These are phyloP conservation scores for Ogataea nakhonphanomensis DNA, from an alignment of 805 yeast genomes.

Conservation along the genomic window DNA sequence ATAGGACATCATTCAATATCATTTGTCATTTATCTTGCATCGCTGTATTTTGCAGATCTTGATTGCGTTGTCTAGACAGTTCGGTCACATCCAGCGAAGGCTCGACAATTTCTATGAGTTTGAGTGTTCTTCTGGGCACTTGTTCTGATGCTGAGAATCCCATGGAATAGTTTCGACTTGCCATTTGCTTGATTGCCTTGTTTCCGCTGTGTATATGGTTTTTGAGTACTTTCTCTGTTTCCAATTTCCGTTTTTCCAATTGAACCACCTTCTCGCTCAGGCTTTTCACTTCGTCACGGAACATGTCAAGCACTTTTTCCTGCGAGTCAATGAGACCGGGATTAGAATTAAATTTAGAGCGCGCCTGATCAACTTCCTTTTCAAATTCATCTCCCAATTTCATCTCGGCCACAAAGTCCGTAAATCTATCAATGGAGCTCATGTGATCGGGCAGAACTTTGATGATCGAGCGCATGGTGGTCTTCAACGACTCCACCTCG, in stretches of 20 bases:
- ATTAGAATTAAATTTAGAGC: neutral
- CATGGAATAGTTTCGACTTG: neutral
- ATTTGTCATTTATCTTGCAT: neutral
- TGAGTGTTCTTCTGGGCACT: constrained; percentile 34
- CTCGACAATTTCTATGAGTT: constrained; percentile 22
- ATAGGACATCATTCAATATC: neutral
- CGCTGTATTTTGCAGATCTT: neutral
- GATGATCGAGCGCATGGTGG: constrained; percentile 5
- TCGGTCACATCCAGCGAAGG: constrained; percentile 18
- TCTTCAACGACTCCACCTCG: constrained; percentile 1
- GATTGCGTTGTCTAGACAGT: constrained; percentile 9
- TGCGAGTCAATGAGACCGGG: constrained; percentile 22
- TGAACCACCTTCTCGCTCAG: constrained; percentile 22
- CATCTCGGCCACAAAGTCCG: constrained; percentile 2
- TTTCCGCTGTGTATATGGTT: constrained; percentile 26
- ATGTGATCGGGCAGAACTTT: constrained; percentile 10
- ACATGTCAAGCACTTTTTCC: constrained; percentile 27
- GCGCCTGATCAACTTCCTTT: constrained; percentile 1
- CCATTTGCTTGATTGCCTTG: constrained; percentile 20
- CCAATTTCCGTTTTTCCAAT: constrained; percentile 20
- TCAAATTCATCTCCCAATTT: neutral
- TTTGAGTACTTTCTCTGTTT: constrained; percentile 22
- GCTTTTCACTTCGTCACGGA: constrained; percentile 29
- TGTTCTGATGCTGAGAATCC: neutral
- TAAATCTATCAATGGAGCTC: constrained; percentile 8